Base-by-base conservation (phyloP, 495 filamentous ascomycete species). In the Jackrogersella multiformis region DNA sequence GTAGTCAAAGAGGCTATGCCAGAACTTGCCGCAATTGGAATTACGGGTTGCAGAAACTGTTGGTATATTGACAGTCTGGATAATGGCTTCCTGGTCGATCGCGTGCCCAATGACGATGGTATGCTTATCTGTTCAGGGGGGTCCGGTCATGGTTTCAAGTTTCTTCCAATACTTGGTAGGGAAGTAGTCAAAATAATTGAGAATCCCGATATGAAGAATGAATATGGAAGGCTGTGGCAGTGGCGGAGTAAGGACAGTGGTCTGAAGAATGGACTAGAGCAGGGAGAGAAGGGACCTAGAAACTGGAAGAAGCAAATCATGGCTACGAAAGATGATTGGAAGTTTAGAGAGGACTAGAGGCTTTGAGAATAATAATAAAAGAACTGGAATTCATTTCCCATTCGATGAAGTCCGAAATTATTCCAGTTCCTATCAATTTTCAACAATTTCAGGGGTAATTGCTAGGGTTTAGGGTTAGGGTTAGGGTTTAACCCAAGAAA, bases 121-220 rank as follows among this genome's bases (percentile, higher is more conserved):
- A 75, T 93, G n/a, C 88, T 93, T 73, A 66, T 93, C 5, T 87
- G 88, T 4, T 91, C 89, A 0, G 91, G 91, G 13, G 91, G 89
- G 1, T 88, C 84, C 59, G 91, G 91, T 7, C 91, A 94, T 76
- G 91, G 70, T 2, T 93, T 87, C 76, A 93, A 94, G 72, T 93
- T 92, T 72, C 79, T 93, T 71, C 91, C 91, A 2, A 85, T 91
- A 13, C 70, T 94, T 12, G 91, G 91, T 9, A 85, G 87, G 39
- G 83, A 86, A 74, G 80, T 92, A 39, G 87, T 89, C 12, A 85
- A 88, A n/a, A 62, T 72, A 15, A 62, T 72, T 2, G 69, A 69
- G 46, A 53, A 44, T 7, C 58, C 58, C 7, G 36, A 41, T 23
- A 35, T 5, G 7, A 61, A 61, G 28, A 61, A 61, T 34, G 48